phyloP scores from a whole-genome alignment of 108 stramenopile genomes.

The Craspedostauros australis region DNA sequence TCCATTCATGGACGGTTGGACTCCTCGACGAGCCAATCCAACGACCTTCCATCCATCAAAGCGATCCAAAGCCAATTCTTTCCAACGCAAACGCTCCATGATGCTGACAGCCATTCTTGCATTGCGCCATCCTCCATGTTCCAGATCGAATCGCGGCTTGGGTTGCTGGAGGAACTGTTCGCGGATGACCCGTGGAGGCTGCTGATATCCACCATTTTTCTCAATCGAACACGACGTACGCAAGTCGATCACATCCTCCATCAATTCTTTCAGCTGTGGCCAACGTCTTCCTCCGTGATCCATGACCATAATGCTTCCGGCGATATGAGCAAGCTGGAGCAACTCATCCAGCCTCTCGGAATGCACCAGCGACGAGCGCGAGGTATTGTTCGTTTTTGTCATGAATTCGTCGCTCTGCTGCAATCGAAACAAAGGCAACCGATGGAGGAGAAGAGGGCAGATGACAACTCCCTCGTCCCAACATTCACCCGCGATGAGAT shows the following conservation, averaged over 20 bases:
- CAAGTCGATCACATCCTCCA: conserved; percentile 47
- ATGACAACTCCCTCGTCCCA: conserved; percentile 10
- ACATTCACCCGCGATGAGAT: conserved; percentile 30
- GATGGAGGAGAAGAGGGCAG: not conserved
- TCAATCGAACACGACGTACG: conserved; percentile 49
- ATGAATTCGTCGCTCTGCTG: conserved; percentile 36
- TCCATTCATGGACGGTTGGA: not conserved
- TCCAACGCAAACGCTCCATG: not conserved
- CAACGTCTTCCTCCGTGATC: conserved; percentile 27
- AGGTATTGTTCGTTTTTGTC: conserved; percentile 40
- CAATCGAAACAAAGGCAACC: conserved; percentile 1
- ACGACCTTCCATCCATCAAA: conserved; percentile 5
- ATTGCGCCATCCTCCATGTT: not conserved
- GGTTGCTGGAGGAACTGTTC: conserved; percentile 64
- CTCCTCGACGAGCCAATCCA: not conserved
- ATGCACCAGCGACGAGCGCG: conserved; percentile 25
- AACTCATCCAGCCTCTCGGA: conserved; percentile 31
- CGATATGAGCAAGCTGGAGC: conserved; percentile 16
- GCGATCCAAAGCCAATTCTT: not conserved
- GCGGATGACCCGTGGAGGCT: conserved; percentile 54
- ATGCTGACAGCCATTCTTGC: not conserved
- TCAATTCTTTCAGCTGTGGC: conserved; percentile 47
- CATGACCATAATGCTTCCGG: too few relatives aligned
- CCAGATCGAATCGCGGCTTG: conserved; percentile 37
- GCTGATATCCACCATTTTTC: conserved; percentile 48